Percentiles rank a stretch among this genome's conserved stretches.
phyloP scores from a whole-genome alignment of 2,329 filamentous ascomycete species.

The Davidsoniella virescens region DNA sequence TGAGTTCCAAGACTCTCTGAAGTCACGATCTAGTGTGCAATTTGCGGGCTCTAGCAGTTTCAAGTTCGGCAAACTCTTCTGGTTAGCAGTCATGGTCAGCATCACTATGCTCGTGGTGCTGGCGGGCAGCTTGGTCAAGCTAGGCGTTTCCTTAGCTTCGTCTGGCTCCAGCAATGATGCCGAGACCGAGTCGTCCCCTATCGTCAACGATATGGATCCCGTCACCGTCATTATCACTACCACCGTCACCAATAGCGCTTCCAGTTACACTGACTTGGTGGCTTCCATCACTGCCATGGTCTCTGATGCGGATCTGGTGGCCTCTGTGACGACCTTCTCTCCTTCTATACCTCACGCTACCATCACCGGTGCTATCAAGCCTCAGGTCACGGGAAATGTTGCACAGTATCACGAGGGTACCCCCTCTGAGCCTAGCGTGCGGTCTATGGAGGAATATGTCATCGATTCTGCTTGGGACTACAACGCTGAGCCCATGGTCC shows the following conservation, averaged over 20 bases:
- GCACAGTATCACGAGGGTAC: conserved; percentile 14
- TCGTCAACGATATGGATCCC: no score
- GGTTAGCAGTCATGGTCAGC: not conserved
- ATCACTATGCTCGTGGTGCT: not conserved
- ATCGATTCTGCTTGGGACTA: conserved; percentile 41
- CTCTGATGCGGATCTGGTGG: not conserved
- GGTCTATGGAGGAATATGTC: conserved; percentile 34
- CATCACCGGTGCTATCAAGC: no score
- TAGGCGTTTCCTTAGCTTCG: not conserved
- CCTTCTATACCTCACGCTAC: no score
- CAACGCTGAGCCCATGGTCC: conserved; percentile 28
- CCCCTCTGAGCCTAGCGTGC: conserved; percentile 16
- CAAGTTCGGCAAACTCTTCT: no score
- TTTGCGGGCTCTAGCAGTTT: no score
- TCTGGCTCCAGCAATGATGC: not conserved
- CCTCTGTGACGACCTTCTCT: not conserved
- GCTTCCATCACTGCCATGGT: not conserved
- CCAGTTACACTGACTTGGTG: no score
- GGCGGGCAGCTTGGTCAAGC: not conserved
- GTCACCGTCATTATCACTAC: not conserved
- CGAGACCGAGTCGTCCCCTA: no score
- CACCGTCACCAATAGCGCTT: not conserved
- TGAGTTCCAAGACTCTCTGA: not conserved
- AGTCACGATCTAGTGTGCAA: not conserved
- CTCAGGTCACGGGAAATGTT: no score